Percentiles rank a stretch among this genome's conserved stretches.
These are phyloP conservation scores for Peronosclerospora sorghi DNA, from an alignment of 352 stramenopile species.

Conservation along the genomic window DNA sequence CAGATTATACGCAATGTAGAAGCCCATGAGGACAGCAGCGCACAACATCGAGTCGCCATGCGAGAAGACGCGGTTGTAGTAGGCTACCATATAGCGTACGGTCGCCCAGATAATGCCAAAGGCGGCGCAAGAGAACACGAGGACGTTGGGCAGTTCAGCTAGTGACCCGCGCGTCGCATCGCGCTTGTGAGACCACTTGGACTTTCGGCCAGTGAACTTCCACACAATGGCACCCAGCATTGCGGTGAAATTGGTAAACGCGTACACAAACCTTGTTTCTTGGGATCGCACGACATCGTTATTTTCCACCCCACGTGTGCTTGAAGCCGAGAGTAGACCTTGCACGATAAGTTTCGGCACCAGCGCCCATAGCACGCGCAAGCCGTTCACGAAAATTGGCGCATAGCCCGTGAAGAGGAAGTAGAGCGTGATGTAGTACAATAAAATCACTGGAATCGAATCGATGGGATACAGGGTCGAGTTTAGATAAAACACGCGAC, in stretches of 20 bases:
- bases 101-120: slow-evolving; percentile 72
- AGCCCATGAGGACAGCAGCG: slow-evolving; percentile 55
- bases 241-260: slow-evolving; percentile 68
- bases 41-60: slow-evolving; percentile 69
- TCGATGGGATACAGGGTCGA: slow-evolving; percentile 68
- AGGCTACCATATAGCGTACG: slow-evolving; percentile 68
- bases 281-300: slow-evolving; percentile 72
- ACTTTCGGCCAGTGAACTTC: slow-evolving; percentile 72
- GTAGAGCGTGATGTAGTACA: slow-evolving; percentile 83
- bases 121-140: slow-evolving; percentile 65
- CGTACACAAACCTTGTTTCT: slow-evolving; percentile 74
- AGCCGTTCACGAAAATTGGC: slow-evolving; percentile 66
- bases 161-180: slow-evolving; percentile 49
- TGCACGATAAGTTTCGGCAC: slow-evolving; percentile 73
- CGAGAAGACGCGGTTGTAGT: slow-evolving; percentile 63
- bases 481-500: slow-evolving; percentile 79
- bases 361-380: slow-evolving; percentile 50
- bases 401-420: slow-evolving; percentile 80
- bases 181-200: slow-evolving; percentile 56
- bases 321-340: slow-evolving; percentile 57
- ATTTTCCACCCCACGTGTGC: slow-evolving; percentile 70
- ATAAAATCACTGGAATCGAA: slow-evolving; percentile 60
- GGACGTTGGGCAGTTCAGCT: slow-evolving; percentile 70
- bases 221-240: slow-evolving; percentile 70
- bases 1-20: slow-evolving; percentile 71